Base-by-base conservation (phyloP, 306 rosid species). In the Spatholobus suberectus region DNA sequence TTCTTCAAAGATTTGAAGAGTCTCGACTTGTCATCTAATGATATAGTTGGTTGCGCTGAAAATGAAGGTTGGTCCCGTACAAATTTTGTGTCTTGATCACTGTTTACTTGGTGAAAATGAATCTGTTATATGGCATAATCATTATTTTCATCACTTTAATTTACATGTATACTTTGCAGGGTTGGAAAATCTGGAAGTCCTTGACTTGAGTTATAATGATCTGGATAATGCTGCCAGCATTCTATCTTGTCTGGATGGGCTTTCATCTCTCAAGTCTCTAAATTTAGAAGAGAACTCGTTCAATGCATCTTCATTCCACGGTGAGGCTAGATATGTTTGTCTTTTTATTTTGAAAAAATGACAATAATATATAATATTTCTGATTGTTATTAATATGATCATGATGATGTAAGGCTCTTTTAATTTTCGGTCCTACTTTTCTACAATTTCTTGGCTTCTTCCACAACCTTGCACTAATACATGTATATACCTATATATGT, bases 1-100 rank as follows among this genome's bases (percentile, higher is more conserved):
- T 52, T 61, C 34, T 61, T 81, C 7, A 26, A 73, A 35, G 79
- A 81, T 62, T 29, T 81, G 43, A 73, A 62, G 78, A 37, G 5
- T 47, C 84, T 81, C 55, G 0, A 34, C 21, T 12, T 81, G 24
- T 8, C 40, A 2, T 0, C 0, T 0, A 4, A 0, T 37, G 1
- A 1, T 1, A 62, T 72, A 23, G 4, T 15, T 55, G 49, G 46
- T 81, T 71, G 73, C 21, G 51, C 9, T 15, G 6, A 1, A 3
- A 47, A 5, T 47, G 43, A 10, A 57, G 63, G 57, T 47, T 24
- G 3, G 26, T 55, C 29, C 44, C 7, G 0, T 20, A 23, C 38
- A 26, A 44, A 52, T 68, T 46, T 3, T 26, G 29, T 77, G 13
- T 62, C 6, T 5, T 63, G 1, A 13, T 38, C 24, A 0, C 23